Percentiles rank a stretch among this genome's conserved stretches.
These are phyloP conservation scores for Lycium barbarum DNA, from an alignment of 257 asterid genomes.

Conservation along the genomic window DNA sequence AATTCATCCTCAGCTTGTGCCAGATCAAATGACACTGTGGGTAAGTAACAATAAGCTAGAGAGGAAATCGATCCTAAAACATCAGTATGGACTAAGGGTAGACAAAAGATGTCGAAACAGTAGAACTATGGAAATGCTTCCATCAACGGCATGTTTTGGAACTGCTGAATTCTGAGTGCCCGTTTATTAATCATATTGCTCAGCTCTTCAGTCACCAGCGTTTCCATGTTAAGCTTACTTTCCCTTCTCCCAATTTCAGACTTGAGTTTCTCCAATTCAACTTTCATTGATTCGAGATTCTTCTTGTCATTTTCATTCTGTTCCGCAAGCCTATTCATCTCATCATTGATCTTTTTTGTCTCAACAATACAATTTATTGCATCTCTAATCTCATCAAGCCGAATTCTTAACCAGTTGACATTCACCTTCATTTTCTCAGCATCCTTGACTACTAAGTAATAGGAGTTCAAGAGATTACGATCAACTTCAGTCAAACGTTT, in stretches of 20 bases:
- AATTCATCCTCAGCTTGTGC: background rate
- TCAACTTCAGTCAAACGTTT: constrained; percentile 38
- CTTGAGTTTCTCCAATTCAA: constrained; percentile 34
- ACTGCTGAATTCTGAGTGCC: constrained; percentile 9
- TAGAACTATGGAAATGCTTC: constrained; percentile 35
- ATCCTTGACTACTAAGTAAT: constrained; percentile 39
- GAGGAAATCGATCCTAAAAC: background rate
- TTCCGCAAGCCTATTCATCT: constrained; percentile 24
- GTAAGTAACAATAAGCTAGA: background rate
- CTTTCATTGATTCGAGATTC: constrained; percentile 24
- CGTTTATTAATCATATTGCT: background rate
- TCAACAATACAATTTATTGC: constrained; percentile 33
- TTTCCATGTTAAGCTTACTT: constrained; percentile 28
- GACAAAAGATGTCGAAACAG: background rate
- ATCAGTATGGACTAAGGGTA: background rate
- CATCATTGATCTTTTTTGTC: constrained; percentile 15
- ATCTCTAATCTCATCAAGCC: constrained; percentile 43
- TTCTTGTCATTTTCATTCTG: constrained; percentile 25
- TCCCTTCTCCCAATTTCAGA: constrained; percentile 33
- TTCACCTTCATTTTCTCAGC: constrained; percentile 42
- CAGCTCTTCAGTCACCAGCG: constrained; percentile 25
- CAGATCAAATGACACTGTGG: too few species aligned
- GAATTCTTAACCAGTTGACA: constrained; percentile 40
- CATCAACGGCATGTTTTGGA: constrained; percentile 30
- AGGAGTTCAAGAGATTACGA: constrained; percentile 27